A percentile compares a stretch with the other conserved stretches of the same genome.
These are phyloP conservation scores for Nepenthes gracilis DNA, from an alignment of 148 eudicot genomes.

Conservation along the genomic window DNA sequence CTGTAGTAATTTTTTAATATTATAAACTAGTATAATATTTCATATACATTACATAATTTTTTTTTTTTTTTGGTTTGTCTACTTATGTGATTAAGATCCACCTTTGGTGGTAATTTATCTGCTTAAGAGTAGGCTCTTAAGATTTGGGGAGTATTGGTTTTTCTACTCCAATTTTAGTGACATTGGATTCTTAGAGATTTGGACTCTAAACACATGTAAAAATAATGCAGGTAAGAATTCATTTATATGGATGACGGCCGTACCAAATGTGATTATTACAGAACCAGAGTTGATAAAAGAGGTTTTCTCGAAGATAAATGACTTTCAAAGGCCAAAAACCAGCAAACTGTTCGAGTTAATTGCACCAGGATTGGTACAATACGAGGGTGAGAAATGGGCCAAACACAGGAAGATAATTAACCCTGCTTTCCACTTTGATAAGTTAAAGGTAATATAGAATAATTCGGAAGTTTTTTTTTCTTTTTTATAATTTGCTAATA, in stretches of 20 bases:
- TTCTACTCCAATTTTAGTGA: not conserved
- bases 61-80: too few relatives aligned
- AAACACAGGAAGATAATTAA: slow-evolving; percentile 28
- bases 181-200: not conserved
- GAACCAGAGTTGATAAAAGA: slow-evolving; percentile 21
- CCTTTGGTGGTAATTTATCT: too few relatives aligned
- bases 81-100: too few relatives aligned
- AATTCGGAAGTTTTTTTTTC: too few relatives aligned
- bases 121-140: too few relatives aligned
- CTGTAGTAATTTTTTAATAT: not conserved
- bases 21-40: too few relatives aligned
- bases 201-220: not conserved
- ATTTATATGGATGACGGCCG: slow-evolving; percentile 19
- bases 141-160: not conserved
- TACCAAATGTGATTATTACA: slow-evolving; percentile 11
- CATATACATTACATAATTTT: too few relatives aligned
- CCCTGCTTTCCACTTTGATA: slow-evolving; percentile 37
- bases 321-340: slow-evolving; percentile 7
- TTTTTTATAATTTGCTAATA: too few relatives aligned
- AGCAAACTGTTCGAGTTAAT: slow-evolving; percentile 10
- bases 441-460: slow-evolving; percentile 19
- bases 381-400: slow-evolving; percentile 22
- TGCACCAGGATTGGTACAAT: slow-evolving; percentile 6
- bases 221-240: slow-evolving; percentile 17
- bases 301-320: slow-evolving; percentile 3